Evolutionary conservation across 768 basidiomycete species (phyloP), one percentile per base, ranked within the genome.

Genomic region (Termitomyces sp.): DNA sequence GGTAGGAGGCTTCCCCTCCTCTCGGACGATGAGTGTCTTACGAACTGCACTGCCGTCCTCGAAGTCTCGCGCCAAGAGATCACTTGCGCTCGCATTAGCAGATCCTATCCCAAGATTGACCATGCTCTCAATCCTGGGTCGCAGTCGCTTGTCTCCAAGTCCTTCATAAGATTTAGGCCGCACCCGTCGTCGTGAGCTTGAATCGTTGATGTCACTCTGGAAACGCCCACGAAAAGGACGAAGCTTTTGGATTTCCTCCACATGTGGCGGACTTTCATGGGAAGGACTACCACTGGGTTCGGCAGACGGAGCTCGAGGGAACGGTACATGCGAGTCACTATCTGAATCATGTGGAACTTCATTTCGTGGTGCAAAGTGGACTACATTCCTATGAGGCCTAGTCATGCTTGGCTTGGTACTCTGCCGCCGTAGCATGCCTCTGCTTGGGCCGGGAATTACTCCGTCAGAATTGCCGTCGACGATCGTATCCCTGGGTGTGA

Each of bases 1-100:
- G 50, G 88, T 83, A 7, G 89, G 77, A 16, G 84, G 74, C 73
- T 88, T 89, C 48, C 91, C 91, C 59, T 89, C 85, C 73, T 94
- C 93, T 66, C 80, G 76, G 45, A 95, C 79, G 41, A 93, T 78
- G 35, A 95, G 74, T 39, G 85, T 83, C 72, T 84, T 84, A 33
- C 89, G 76, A 25, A 82, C 75, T 3, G 77, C 76, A 62, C 77
- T 82, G 20, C 85, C 86, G 60, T 88, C 87, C 68, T 82, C 72
- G 29, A 83, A 82, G 65, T 84, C 80, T 43, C 85, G 76, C 55
- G 74, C 67, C 63, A 82, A 70, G 56, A 88, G 67, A 68, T 90
- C 89, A 68, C 87, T 90, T 48, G 82, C 79, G 67, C 78, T 84
- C 18, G 80, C 75, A 56, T 80, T 76, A 53, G 72, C 69, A 22